Base-by-base conservation (phyloP, 2,329 filamentous ascomycete genomes). In the Fusarium compactum region DNA sequence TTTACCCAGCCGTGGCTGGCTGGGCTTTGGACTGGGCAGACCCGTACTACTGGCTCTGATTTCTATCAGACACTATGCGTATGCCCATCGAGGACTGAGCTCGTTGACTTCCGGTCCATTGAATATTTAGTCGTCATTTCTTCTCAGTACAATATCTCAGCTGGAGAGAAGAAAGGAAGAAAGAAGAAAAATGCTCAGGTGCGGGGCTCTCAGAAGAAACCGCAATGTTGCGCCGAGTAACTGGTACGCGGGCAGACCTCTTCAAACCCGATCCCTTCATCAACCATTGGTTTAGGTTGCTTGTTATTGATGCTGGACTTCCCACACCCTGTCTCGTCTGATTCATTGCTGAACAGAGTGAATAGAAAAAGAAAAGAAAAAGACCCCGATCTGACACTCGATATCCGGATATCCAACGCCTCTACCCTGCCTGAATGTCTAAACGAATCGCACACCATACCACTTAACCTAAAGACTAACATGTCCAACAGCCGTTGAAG, bases 181-280 rank as follows among this genome's bases (percentile, higher is more conserved):
- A 41, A 47, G 27, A 46, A 29, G 34, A 65, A 58, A 27, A 29
- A 48, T 53, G 10, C 34, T n/a, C 34, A 20, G 45, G 58, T 70
- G 69, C 52, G 62, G 65, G 65, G 65, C 61, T 47, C 40, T 25
- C 51, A 56, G 43, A 53, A 65, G 57, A 52, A 67, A 74, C 72
- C 70, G 61, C 62, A 74, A 65, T 61, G 46, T 62, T 67, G 59
- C 56, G 69, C 62, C 62, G 62, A 57, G 62, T 59, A 57, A 29
- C 25, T 54, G 29, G 34, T 46, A 67, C 43, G 27, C 45, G 54
- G 58, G 53, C 58, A 56, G 18, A 22, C 52, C 27, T 43, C 20
- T 62, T 52, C 24, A 57, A 54, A 54, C 50, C 50, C 53, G 38
- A 59, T 57, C 61, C 56, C 62, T 56, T 62, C 56, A 56, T 70